Evolutionary conservation across 208 protist species (phyloP).

Genomic region (Histomonas meleagridis): DNA sequence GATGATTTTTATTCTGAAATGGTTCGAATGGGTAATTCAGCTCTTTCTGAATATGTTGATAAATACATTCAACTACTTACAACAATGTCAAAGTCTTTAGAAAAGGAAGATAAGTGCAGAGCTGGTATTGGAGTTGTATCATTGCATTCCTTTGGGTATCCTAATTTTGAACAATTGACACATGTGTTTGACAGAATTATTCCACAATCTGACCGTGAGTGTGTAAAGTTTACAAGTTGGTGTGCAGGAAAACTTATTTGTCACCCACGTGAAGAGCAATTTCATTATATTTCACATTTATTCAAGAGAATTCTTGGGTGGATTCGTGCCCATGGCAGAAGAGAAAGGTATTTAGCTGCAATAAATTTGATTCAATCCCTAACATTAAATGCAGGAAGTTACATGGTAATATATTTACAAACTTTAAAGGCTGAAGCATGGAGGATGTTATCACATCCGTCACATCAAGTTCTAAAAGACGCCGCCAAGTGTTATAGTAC

Average conservation of each 20-base stretch:
- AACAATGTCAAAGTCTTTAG: background rate
- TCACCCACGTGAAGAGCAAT: background rate
- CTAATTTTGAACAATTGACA: background rate
- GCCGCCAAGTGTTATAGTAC: background rate
- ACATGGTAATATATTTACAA: background rate
- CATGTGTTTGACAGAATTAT: background rate
- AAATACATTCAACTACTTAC: background rate
- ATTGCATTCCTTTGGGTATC: background rate
- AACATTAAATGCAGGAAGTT: background rate
- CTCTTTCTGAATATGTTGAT: background rate
- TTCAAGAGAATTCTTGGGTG: background rate
- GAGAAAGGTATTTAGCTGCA: background rate
- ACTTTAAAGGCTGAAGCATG: background rate
- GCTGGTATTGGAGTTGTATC: background rate
- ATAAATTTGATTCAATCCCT: background rate
- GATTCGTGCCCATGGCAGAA: background rate
- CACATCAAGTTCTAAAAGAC: background rate
- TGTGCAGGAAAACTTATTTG: background rate
- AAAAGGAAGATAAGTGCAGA: background rate
- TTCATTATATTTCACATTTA: background rate
- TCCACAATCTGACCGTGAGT: slow-evolving; percentile 12
- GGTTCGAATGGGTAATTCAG: background rate
- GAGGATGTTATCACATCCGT: slow-evolving; percentile 4
- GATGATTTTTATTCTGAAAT: background rate
- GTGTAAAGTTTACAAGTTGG: slow-evolving; percentile 1